Percentiles rank a stretch among this genome's conserved stretches.
Evolutionary conservation across 1,139 yeast species (phyloP).

Genomic region (Hyphopichia pseudoburtonii): DNA sequence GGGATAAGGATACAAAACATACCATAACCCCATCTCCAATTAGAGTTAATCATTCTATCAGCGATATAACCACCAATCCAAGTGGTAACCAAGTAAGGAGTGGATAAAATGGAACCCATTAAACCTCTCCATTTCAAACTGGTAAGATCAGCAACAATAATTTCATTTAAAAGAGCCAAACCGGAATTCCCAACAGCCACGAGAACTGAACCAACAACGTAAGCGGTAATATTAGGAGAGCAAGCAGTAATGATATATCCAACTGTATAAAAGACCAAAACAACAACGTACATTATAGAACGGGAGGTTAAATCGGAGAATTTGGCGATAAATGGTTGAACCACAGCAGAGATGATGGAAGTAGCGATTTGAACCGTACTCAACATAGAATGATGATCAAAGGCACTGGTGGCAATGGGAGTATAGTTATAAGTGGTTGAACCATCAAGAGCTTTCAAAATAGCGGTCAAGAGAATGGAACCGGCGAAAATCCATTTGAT

Average conservation of each 20-base stretch:
- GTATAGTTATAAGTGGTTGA: slow-evolving; percentile 34
- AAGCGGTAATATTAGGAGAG: slow-evolving; percentile 25
- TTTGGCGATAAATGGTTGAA: slow-evolving; percentile 26
- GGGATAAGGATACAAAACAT: slow-evolving; percentile 37
- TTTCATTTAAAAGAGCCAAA: slow-evolving; percentile 18
- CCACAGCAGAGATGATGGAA: slow-evolving; percentile 22
- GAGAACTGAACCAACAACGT: slow-evolving; percentile 29
- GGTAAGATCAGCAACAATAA: slow-evolving; percentile 34
- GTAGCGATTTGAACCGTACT: slow-evolving; percentile 26
- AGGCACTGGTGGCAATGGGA: slow-evolving; percentile 25
- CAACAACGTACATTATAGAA: slow-evolving; percentile 22
- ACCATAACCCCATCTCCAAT: slow-evolving; percentile 42
- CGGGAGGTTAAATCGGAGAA: slow-evolving; percentile 29
- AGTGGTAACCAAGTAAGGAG: slow-evolving; percentile 28
- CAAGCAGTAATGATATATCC: slow-evolving; percentile 28
- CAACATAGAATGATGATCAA: slow-evolving; percentile 25
- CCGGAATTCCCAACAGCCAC: slow-evolving; percentile 27
- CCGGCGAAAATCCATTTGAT: slow-evolving; percentile 5
- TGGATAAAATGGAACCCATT: slow-evolving; percentile 19
- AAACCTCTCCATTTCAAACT: slow-evolving; percentile 33
- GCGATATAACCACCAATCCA: slow-evolving; percentile 36
- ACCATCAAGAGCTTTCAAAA: slow-evolving; percentile 35
- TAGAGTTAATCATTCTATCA: slow-evolving; percentile 19
- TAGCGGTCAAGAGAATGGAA: slow-evolving; percentile 34
- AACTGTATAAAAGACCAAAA: slow-evolving; percentile 19